These are phyloP conservation scores for Aspergillus niger DNA, from an alignment of 2,329 filamentous ascomycete species.

Conservation along the genomic window DNA sequence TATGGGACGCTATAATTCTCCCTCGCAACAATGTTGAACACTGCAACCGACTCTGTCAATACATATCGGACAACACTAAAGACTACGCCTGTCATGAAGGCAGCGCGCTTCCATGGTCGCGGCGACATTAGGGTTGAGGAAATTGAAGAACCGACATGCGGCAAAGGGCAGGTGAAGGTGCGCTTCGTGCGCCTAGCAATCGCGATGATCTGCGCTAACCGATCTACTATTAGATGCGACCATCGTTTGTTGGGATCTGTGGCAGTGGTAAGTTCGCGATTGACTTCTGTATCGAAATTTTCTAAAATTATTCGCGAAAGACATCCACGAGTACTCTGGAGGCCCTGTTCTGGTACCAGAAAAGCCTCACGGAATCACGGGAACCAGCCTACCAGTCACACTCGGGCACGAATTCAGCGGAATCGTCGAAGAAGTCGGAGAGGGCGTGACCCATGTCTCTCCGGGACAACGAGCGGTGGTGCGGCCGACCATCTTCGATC, in stretches of 20 bases:
- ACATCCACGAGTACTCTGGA: constrained; percentile 57
- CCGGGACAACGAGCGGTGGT: constrained; percentile 52
- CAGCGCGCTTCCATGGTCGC: constrained; percentile 40
- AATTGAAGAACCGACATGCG: constrained; percentile 42
- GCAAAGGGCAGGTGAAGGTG: constrained; percentile 54
- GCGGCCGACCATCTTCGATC: constrained; percentile 51
- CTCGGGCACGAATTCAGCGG: constrained; percentile 69
- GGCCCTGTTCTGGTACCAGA: constrained; percentile 53
- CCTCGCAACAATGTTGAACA: neutral
- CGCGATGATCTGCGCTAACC: neutral
- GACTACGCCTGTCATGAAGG: constrained; percentile 30
- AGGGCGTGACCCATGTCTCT: constrained; percentile 51
- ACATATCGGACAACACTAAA: neutral
- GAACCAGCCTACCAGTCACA: constrained; percentile 59
- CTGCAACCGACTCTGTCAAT: constrained; percentile 4
- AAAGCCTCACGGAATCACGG: constrained; percentile 60
- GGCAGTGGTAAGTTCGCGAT: constrained; percentile 28
- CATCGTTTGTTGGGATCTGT: constrained; percentile 40
- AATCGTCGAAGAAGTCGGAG: constrained; percentile 60
- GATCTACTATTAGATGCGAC: constrained; percentile 22
- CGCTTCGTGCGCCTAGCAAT: neutral
- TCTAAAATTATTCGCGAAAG: constrained; percentile 23
- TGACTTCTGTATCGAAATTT: neutral
- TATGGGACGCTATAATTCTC: neutral
- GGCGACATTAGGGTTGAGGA: constrained; percentile 40